phyloP scores from a whole-genome alignment of 176 grass and related monocot genomes.

The Coix lacrymajobi region DNA sequence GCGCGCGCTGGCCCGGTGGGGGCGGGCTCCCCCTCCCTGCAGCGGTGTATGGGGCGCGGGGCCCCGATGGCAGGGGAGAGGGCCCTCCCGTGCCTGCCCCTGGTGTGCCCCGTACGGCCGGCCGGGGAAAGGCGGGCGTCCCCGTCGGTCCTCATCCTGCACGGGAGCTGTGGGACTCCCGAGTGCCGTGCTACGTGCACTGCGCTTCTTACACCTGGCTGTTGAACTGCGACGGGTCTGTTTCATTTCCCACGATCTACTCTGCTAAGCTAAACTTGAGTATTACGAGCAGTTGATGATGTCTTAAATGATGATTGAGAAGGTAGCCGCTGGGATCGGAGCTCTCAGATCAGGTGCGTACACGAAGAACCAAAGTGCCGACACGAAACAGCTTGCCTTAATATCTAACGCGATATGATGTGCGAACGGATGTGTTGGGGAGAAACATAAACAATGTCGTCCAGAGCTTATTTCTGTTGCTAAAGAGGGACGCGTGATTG shows the following conservation, averaged over 20 bases:
- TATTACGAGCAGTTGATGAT: background rate
- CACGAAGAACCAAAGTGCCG: background rate
- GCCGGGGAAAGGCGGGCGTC: background rate
- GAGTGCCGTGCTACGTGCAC: constrained; percentile 13
- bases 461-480: background rate
- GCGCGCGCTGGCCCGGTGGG: constrained; percentile 8
- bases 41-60: constrained; percentile 24
- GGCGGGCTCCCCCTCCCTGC: background rate
- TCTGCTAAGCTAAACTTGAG: background rate
- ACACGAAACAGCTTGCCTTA: background rate
- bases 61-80: background rate
- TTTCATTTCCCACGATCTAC: too few relatives aligned
- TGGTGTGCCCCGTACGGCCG: constrained; percentile 30
- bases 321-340: background rate
- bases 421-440: background rate
- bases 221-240: background rate
- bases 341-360: background rate
- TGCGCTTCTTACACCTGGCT: constrained; percentile 4
- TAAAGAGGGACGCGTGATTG: background rate
- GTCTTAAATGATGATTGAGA: background rate
- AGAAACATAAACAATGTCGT: background rate
- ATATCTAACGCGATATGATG: background rate
- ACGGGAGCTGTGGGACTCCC: background rate
- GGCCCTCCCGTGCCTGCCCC: constrained; percentile 19
- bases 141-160: background rate